Conservation (phyloP, 1,139 yeast genomes). For the Taphrina pruni region DNA sequence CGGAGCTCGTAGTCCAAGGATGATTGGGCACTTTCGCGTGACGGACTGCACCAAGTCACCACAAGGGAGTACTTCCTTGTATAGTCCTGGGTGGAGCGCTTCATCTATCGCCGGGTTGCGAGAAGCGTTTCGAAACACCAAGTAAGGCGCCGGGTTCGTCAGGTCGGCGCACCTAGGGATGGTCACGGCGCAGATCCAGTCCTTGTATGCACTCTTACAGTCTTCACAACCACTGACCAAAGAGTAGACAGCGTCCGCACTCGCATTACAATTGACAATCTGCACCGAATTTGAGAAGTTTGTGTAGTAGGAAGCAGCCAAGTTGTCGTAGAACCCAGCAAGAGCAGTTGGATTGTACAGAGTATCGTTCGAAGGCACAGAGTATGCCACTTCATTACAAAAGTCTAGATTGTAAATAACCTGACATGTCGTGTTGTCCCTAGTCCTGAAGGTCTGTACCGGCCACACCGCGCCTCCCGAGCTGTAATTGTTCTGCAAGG, state of each 20-base stretch:
- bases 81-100: conserved; percentile 65
- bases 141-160: conserved; percentile 21
- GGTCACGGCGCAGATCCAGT: conserved; percentile 88
- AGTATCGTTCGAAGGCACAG: conserved; percentile 70
- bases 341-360: conserved; percentile 52
- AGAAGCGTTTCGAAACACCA: conserved; percentile 58
- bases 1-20: conserved; percentile 78
- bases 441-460: conserved; percentile 67
- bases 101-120: conserved; percentile 61
- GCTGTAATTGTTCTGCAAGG: conserved; percentile 56
- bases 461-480: conserved; percentile 67
- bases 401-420: conserved; percentile 75
- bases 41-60: conserved; percentile 77
- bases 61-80: conserved; percentile 87
- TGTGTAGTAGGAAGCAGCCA: conserved; percentile 62
- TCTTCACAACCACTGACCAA: conserved; percentile 72
- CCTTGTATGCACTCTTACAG: conserved; percentile 72
- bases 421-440: conserved; percentile 64
- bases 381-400: conserved; percentile 81
- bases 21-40: conserved; percentile 83
- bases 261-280: conserved; percentile 77
- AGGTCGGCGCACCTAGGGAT: conserved; percentile 80
- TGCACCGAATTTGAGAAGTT: conserved; percentile 80
- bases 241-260: conserved; percentile 71
- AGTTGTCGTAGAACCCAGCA: conserved; percentile 61